Percentiles rank a stretch among this genome's conserved stretches.
These are phyloP conservation scores for Penicillium capsulatum DNA, from an alignment of 2,329 filamentous ascomycete genomes.

Conservation along the genomic window DNA sequence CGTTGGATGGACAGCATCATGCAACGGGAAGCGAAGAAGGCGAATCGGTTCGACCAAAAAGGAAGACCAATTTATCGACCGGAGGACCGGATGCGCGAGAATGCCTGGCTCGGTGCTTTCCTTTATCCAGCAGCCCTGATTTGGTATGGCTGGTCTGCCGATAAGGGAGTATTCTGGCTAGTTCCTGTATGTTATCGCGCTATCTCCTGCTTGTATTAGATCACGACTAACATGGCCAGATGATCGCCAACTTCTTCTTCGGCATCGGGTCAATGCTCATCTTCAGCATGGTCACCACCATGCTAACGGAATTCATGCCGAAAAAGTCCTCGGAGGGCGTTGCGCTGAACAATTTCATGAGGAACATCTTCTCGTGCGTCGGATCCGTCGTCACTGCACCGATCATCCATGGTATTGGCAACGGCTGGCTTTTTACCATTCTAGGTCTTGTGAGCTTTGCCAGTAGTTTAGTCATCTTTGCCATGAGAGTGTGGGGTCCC, in stretches of 20 bases:
- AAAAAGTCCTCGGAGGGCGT: slow-evolving; percentile 66
- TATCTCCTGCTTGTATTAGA: slow-evolving; percentile 2
- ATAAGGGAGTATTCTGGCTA: slow-evolving; percentile 61
- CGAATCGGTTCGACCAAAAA: slow-evolving; percentile 62
- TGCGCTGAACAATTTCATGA: slow-evolving; percentile 74
- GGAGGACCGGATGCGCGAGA: slow-evolving; percentile 78
- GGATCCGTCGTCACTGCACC: slow-evolving; percentile 67
- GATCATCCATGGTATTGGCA: slow-evolving; percentile 65
- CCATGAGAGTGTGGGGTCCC: slow-evolving; percentile 57
- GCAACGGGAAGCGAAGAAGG: slow-evolving; percentile 67
- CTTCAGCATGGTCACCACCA: slow-evolving; percentile 69
- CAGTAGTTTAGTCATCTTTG: slow-evolving; percentile 57
- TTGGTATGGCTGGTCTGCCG: slow-evolving; percentile 71
- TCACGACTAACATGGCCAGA: slow-evolving; percentile 27
- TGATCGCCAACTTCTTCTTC: slow-evolving; percentile 68
- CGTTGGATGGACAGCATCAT: slow-evolving; percentile 78
- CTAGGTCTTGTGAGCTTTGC: slow-evolving; percentile 54
- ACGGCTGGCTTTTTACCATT: slow-evolving; percentile 72
- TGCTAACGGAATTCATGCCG: slow-evolving; percentile 82
- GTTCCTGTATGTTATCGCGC: slow-evolving; percentile 43
- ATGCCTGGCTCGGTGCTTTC: slow-evolving; percentile 69
- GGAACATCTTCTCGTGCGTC: slow-evolving; percentile 73
- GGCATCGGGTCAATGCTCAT: slow-evolving; percentile 75
- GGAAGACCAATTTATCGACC: slow-evolving; percentile 66
- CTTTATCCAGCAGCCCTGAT: slow-evolving; percentile 67